phyloP scores from a whole-genome alignment of 106 monocot species.

The Acorus gramineus region DNA sequence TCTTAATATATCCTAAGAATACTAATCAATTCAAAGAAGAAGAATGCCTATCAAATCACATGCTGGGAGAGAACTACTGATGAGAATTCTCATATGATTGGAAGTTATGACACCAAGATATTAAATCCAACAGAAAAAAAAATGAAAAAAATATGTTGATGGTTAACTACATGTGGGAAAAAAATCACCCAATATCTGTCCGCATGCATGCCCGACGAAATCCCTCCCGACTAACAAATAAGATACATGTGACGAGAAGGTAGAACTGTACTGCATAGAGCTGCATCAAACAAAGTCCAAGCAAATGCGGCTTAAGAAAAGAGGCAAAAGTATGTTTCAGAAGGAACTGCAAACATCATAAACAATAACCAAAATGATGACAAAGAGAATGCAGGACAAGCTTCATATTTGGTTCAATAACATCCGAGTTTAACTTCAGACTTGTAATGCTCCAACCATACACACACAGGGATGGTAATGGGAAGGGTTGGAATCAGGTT shows the following conservation, averaged over 20 bases:
- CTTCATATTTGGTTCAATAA: no score
- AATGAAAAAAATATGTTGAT: slow-evolving; percentile 4
- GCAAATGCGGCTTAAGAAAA: no score
- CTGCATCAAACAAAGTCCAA: slow-evolving; percentile 27
- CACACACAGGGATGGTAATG: no score
- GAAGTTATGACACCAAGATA: background rate
- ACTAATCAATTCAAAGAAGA: no score
- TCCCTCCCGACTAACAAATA: slow-evolving; percentile 83
- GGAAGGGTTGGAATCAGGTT: no score
- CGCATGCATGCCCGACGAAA: slow-evolving; percentile 93
- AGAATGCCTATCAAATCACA: no score
- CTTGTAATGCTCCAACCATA: no score
- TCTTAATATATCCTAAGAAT: no score
- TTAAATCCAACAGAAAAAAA: background rate
- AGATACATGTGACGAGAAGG: slow-evolving; percentile 67
- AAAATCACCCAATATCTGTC: slow-evolving; percentile 48
- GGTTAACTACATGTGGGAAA: background rate
- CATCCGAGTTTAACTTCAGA: no score
- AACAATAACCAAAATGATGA: background rate
- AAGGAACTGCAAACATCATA: background rate
- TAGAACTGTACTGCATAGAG: slow-evolving; percentile 77
- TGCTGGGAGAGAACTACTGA: no score
- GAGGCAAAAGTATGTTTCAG: background rate
- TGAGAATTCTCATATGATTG: no score
- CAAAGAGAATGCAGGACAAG: no score